These are phyloP conservation scores for Bertia moriformis DNA, from an alignment of 2,329 filamentous ascomycete species.

Conservation along the genomic window DNA sequence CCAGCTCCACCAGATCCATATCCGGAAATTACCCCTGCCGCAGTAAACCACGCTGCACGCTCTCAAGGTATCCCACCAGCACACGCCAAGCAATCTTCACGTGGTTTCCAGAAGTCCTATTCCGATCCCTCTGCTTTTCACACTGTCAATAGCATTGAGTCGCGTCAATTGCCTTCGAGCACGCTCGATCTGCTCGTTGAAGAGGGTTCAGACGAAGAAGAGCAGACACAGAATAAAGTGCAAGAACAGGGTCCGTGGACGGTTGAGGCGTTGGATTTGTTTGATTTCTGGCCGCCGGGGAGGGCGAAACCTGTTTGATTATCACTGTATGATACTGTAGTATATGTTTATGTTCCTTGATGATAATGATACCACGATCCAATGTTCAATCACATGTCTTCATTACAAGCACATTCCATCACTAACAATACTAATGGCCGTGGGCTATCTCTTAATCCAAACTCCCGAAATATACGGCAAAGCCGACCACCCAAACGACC, in stretches of 20 bases:
- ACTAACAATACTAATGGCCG: too few species aligned
- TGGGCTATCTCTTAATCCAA: slow-evolving; percentile 25
- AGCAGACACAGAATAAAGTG: not conserved
- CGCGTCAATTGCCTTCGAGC: not conserved
- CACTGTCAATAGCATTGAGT: not conserved
- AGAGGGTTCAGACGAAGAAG: not conserved
- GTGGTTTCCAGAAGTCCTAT: not conserved
- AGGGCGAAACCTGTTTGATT: slow-evolving; percentile 17
- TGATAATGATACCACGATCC: not conserved
- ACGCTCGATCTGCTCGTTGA: too few species aligned
- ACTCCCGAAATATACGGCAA: slow-evolving; percentile 23
- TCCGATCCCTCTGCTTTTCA: not conserved
- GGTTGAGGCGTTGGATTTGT: slow-evolving; percentile 21
- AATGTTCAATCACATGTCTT: not conserved
- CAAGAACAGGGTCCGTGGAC: slow-evolving; percentile 22
- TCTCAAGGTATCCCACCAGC: not conserved
- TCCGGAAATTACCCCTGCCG: too few species aligned
- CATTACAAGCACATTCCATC: not conserved
- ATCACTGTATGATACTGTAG: not conserved
- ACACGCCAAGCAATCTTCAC: not conserved
- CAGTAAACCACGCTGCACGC: not conserved
- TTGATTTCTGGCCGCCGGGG: slow-evolving; percentile 24
- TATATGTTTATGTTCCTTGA: not conserved
- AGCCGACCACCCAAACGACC: slow-evolving; percentile 16
- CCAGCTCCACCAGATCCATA: not conserved